Conservation (phyloP, 441 rosid genomes). For the Gossypium schwendimanii region DNA sequence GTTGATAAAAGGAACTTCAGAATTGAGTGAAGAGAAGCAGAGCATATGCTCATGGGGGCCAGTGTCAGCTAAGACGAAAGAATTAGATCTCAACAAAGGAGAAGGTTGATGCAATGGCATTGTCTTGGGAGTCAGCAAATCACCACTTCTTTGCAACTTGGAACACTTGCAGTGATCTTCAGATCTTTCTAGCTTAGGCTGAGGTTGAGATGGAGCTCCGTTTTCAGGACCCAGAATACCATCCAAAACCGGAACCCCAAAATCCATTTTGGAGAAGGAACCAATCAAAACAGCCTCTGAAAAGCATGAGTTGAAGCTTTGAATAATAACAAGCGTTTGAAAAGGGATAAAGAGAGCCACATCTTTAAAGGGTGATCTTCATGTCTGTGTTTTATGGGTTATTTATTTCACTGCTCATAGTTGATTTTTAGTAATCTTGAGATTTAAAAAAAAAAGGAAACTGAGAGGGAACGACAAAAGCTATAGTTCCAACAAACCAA, state of each 20-base stretch:
- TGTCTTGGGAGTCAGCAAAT: slow-evolving; percentile 29
- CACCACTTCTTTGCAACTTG: slow-evolving; percentile 36
- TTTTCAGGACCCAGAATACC: slow-evolving; percentile 32
- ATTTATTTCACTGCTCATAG: slow-evolving; percentile 4
- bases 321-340: slow-evolving; percentile 15
- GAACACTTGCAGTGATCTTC: slow-evolving; percentile 44
- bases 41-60: slow-evolving; percentile 50
- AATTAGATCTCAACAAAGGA: slow-evolving; percentile 47
- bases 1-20: slow-evolving; percentile 33
- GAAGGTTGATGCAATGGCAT: slow-evolving; percentile 43
- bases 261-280: slow-evolving; percentile 40
- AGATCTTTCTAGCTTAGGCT: slow-evolving; percentile 39
- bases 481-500: slow-evolving; percentile 18
- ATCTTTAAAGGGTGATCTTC: slow-evolving; percentile 23
- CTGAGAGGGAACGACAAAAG: slow-evolving; percentile 31
- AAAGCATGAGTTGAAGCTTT: slow-evolving; percentile 30
- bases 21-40: slow-evolving; percentile 52
- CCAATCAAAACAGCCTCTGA: slow-evolving; percentile 25
- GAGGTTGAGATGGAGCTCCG: slow-evolving; percentile 24
- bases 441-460: slow-evolving; percentile 24
- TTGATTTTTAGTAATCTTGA: slow-evolving; percentile 18
- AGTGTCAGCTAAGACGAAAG: slow-evolving; percentile 27
- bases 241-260: slow-evolving; percentile 42
- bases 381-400: background rate
- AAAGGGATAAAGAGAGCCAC: slow-evolving; percentile 21